Evolutionary conservation across 148 eudicot species (phyloP), one percentile per base, ranked within the genome.

Genomic region (Camellia japonica): DNA sequence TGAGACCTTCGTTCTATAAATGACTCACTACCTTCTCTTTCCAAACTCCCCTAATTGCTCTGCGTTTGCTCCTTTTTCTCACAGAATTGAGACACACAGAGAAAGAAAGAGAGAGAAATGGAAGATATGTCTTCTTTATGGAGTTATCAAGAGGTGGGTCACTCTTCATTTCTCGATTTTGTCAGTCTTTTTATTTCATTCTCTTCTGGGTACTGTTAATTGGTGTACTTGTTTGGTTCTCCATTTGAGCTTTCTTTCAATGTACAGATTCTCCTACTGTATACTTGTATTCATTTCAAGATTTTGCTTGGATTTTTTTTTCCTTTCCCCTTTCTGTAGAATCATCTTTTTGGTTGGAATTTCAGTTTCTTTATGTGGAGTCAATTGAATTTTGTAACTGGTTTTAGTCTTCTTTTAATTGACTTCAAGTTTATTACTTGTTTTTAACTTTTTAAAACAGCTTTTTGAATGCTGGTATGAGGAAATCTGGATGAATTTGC

Each of bases 101-200:
- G 19, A 20, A 56, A 68, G 68, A 49, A 41, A 68, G 52, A 52
- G 47, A 64, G 20, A 64, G 79, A 83, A 62, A 89, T 92, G 93
- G 93, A 85, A 43, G 91, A 90, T 20, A 62, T 89, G 73, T 82
- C 81, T 60, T 83, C 85, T 81, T 56, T 91, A 16, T 93, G 90
- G 91, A 73, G 67, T 75, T 83, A 87, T 73, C 90, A 84, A 80
- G 94, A 93, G 91, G 97, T 92, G 81, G 79, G 84, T 72, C 72
- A 63, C 80, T 82, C 19, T 12, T 44, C 44, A 13, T 9, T 78
- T 30, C 47, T 64, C n/a, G 20, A n/a, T 18, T 70, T 68, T 76
- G 18, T 23, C 54, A 46, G 19, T 47, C 79, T 63, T 77, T 46
- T 49, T 60, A 49, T 20, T 77, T 77, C 78, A 30, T 64, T 49